Evolutionary conservation across 1,139 yeast genomes (phyloP).

Genomic region (Blastobotrys persicus): DNA sequence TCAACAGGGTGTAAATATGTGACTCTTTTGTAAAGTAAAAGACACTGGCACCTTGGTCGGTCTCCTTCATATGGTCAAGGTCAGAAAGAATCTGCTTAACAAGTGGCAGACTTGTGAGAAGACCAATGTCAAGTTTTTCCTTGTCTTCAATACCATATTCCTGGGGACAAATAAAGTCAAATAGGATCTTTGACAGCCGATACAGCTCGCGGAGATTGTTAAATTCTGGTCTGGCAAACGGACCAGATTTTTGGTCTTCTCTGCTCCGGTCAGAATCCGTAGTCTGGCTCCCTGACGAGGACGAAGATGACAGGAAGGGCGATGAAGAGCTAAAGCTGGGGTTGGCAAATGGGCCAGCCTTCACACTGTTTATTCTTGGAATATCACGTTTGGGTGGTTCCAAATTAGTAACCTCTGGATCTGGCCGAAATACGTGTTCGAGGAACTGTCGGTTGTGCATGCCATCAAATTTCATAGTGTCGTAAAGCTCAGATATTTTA

Average conservation of each 20-base stretch:
- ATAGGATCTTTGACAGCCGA: conserved; percentile 83
- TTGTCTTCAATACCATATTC: conserved; percentile 96
- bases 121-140: conserved; percentile 93
- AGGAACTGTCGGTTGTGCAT: conserved; percentile 89
- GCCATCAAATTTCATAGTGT: conserved; percentile 98
- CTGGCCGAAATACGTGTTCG: conserved; percentile 77
- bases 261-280: neutral
- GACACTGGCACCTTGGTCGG: conserved; percentile 77
- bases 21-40: conserved; percentile 96
- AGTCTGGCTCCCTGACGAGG: conserved; percentile 2
- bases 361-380: conserved; percentile 37
- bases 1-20: conserved; percentile 89
- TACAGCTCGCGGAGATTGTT: conserved; percentile 84
- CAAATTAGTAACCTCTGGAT: conserved; percentile 39
- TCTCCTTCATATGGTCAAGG: conserved; percentile 72
- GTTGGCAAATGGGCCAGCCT: conserved; percentile 20
- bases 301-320: neutral
- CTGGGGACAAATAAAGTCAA: conserved; percentile 97
- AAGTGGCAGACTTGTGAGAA: conserved; percentile 88
- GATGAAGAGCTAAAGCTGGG: conserved; percentile 7
- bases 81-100: conserved; percentile 85
- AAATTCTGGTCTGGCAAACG: conserved; percentile 79
- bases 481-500: conserved; percentile 92
- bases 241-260: conserved; percentile 21
- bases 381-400: conserved; percentile 40